Evolutionary conservation across 2,329 filamentous ascomycete species (phyloP).

Genomic region (Exophiala aquamarina): DNA sequence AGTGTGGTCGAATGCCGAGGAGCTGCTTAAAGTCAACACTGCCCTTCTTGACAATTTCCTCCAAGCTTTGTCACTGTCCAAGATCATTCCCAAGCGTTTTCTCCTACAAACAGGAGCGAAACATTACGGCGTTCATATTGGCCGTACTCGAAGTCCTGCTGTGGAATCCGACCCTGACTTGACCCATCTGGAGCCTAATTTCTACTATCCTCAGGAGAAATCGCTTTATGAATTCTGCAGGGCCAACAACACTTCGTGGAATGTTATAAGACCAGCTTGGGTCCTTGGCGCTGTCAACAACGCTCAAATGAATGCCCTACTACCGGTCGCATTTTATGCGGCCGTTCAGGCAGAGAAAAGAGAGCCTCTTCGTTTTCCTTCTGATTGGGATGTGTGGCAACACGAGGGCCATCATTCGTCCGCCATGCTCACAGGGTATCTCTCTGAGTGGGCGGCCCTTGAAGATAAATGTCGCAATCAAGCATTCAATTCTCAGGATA

Average conservation of each 20-base stretch:
- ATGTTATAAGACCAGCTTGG: slow-evolving; percentile 47
- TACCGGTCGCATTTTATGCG: slow-evolving; percentile 51
- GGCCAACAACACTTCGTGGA: slow-evolving; percentile 41
- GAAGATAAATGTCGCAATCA: slow-evolving; percentile 40
- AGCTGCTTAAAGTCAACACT: slow-evolving; percentile 48
- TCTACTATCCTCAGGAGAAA: slow-evolving; percentile 57
- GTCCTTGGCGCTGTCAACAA: slow-evolving; percentile 41
- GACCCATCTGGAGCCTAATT: slow-evolving; percentile 46
- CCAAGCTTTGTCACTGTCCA: slow-evolving; percentile 41
- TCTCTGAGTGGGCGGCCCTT: slow-evolving; percentile 51
- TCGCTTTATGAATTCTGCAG: slow-evolving; percentile 43
- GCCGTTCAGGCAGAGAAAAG: slow-evolving; percentile 44
- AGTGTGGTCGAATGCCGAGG: slow-evolving; percentile 52
- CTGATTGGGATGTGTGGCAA: slow-evolving; percentile 46
- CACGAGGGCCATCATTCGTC: slow-evolving; percentile 39
- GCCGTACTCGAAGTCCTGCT: slow-evolving; percentile 42
- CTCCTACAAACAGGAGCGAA: slow-evolving; percentile 28
- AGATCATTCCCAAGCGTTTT: slow-evolving; percentile 46
- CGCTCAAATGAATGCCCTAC: slow-evolving; percentile 47
- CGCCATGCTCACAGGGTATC: slow-evolving; percentile 48
- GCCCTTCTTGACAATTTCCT: slow-evolving; percentile 49
- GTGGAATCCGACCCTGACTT: slow-evolving; percentile 47
- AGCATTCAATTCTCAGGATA: slow-evolving; percentile 51
- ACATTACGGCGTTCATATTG: slow-evolving; percentile 52
- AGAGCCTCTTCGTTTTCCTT: slow-evolving; percentile 43